Base-by-base conservation (phyloP, 78 protist genomes). In the Chrysochromulina parva region DNA sequence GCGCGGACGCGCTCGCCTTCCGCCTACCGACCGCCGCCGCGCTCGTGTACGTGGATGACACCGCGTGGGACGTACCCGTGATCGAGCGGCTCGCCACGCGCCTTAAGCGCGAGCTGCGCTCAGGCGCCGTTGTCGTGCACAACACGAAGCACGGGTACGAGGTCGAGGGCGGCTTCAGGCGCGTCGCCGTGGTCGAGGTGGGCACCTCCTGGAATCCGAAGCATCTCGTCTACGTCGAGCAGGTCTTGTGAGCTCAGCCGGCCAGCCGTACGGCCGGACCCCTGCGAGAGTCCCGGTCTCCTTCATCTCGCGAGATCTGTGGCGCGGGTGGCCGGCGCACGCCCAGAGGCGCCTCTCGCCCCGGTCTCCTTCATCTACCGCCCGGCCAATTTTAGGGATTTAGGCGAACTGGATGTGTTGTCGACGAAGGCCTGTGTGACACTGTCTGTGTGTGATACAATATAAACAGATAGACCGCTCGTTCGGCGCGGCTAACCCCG, bases 11-110 rank as follows among this genome's bases (percentile, higher is more conserved):
- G 58, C 52, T 50, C 20, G 17, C 54, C 24, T 74, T 6, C 24
- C 53, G 6, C n/a, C 26, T 74, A 1, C 84, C 84, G 58, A 0
- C 10, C n/a, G 55, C 10, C 28, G 50, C 84, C 57, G 24, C 3
- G 57, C 52, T 74, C 84, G 84, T 74, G n/a, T 74, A 50, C 58
- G 26, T 19, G n/a, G 84, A 74, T 57, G 84, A 74, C 84, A 74
- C 84, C 17, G 84, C 84, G 48, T 74, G 84, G 84, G 84, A 74
- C 84, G 84, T 4, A 22, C 24, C 14, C 57, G n/a, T 57, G 28
- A 4, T 69, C 52, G 78, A 26, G 13, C 24, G 1, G 38, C 11
- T 66, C 17, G 73, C 73, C 47, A 9, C 47, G 62, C 62, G 24
- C n/a, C 71, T 65, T 6, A 4, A 6, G n/a, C 24, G 1, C 55